Evolutionary conservation across 2,329 filamentous ascomycete genomes (phyloP).

Genomic region (Chaetomiaceae sp.): DNA sequence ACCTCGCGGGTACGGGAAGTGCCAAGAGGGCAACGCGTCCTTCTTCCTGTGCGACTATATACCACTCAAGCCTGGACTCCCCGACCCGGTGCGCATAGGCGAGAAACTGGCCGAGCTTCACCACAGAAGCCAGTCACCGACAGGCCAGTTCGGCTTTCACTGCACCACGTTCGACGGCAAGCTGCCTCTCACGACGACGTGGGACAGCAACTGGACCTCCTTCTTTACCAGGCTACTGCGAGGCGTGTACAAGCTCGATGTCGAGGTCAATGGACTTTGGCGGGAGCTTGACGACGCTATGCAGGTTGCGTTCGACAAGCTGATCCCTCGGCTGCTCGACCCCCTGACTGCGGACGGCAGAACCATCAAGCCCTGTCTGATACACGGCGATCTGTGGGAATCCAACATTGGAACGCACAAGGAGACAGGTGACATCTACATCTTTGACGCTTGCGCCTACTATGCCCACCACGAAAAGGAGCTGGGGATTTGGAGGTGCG

Average conservation of each 20-base stretch:
- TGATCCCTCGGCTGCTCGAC: constrained; percentile 30
- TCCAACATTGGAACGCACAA: constrained; percentile 29
- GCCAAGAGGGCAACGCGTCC: constrained; percentile 15
- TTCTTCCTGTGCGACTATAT: constrained; percentile 33
- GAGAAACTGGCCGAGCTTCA: constrained; percentile 12
- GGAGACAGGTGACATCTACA: constrained; percentile 26
- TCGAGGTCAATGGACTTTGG: neutral
- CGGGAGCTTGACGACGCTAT: constrained; percentile 10
- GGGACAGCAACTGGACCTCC: constrained; percentile 19
- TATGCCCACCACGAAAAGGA: constrained; percentile 32
- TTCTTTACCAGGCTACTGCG: constrained; percentile 5
- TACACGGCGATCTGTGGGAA: constrained; percentile 34
- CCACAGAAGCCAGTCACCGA: constrained; percentile 21
- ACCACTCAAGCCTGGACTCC: constrained; percentile 26
- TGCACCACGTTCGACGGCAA: constrained; percentile 28
- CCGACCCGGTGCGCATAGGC: constrained; percentile 18
- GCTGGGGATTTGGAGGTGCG: constrained; percentile 26
- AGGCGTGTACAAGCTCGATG: neutral
- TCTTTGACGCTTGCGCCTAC: constrained; percentile 31
- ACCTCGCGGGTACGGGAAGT: constrained; percentile 1
- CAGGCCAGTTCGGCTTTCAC: constrained; percentile 37
- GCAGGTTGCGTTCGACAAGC: constrained; percentile 20
- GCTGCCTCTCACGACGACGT: constrained; percentile 22
- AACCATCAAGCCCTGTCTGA: constrained; percentile 29
- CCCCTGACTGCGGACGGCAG: constrained; percentile 29